Conservation (phyloP, 2,329 filamentous ascomycete species). For the Harringtonia lauricola region DNA sequence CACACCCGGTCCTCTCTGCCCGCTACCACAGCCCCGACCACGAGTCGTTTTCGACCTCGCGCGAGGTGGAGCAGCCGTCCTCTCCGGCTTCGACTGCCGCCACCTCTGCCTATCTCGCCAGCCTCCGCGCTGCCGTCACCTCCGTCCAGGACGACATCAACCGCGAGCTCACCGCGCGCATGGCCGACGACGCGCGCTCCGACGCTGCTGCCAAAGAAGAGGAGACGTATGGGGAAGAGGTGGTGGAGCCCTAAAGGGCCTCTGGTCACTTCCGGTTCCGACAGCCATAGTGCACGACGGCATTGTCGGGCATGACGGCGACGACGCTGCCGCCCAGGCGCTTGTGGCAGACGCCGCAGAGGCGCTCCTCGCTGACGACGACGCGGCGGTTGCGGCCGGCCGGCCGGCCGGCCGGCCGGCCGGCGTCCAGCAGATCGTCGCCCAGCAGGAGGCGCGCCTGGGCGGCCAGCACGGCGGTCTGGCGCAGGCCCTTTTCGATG, state of each 20-base stretch:
- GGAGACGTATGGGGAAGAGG: slow-evolving; percentile 79
- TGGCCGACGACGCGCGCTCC: slow-evolving; percentile 57
- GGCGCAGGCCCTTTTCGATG: slow-evolving; percentile 65
- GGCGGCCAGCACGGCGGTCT: slow-evolving; percentile 66
- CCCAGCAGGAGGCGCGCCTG: slow-evolving; percentile 67
- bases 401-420: slow-evolving; percentile 33
- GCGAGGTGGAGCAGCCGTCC: slow-evolving; percentile 13
- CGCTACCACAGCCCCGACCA: slow-evolving; percentile 7
- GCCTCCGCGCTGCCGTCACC: slow-evolving; percentile 45
- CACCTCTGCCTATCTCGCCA: slow-evolving; percentile 37
- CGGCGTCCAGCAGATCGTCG: slow-evolving; percentile 29
- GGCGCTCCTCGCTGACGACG: slow-evolving; percentile 73
- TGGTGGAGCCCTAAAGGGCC: slow-evolving; percentile 21
- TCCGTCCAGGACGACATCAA: slow-evolving; percentile 59
- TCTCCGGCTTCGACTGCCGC: slow-evolving; percentile 13
- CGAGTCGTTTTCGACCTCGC: slow-evolving; percentile 4
- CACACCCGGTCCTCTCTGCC: slow-evolving; percentile 1
- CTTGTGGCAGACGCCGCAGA: slow-evolving; percentile 91
- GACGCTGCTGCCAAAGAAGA: slow-evolving; percentile 51
- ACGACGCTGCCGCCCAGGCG: slow-evolving; percentile 86
- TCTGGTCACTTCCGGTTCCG: slow-evolving; percentile 35
- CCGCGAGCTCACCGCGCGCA: slow-evolving; percentile 57
- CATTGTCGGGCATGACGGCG: slow-evolving; percentile 75
- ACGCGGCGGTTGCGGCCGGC: slow-evolving; percentile 54
- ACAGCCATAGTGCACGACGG: slow-evolving; percentile 74